phyloP scores from a whole-genome alignment of 176 grass and related monocot genomes.

The Eleusine coracana region DNA sequence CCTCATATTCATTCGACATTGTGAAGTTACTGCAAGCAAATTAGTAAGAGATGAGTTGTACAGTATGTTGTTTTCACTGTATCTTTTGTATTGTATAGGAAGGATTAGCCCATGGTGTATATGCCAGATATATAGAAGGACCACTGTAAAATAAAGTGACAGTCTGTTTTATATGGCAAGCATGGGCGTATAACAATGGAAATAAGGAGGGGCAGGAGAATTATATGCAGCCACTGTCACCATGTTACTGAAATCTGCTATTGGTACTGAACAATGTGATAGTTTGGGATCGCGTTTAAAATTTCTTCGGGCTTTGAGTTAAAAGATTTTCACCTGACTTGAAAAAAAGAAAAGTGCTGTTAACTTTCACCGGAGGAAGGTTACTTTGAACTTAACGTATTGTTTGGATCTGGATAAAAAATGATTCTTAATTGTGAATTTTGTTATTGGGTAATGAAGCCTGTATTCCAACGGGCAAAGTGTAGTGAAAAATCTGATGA shows the following conservation, averaged over 20 bases:
- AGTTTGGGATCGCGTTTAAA: neutral
- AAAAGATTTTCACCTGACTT: neutral
- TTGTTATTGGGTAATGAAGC: neutral
- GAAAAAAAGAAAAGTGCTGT: no score
- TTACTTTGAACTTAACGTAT: neutral
- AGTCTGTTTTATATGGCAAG: neutral
- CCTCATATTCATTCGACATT: slow-evolving; percentile 34
- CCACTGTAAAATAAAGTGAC: slow-evolving; percentile 44
- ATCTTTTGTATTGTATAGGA: slow-evolving; percentile 19
- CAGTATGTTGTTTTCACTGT: slow-evolving; percentile 6
- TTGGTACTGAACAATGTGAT: neutral
- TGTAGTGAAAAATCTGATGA: neutral
- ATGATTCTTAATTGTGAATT: neutral
- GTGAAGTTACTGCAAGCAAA: slow-evolving; percentile 31
- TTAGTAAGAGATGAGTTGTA: slow-evolving; percentile 7
- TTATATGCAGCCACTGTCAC: neutral
- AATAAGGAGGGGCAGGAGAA: neutral
- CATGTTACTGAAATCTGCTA: neutral
- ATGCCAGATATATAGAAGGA: neutral
- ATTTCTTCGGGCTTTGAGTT: neutral
- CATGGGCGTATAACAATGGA: neutral
- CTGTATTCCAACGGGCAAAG: neutral
- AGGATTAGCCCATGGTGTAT: slow-evolving; percentile 11
- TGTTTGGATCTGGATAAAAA: neutral
- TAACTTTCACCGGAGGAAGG: neutral